phyloP scores from a whole-genome alignment of 106 monocot species.

The Agapanthus africanus region DNA sequence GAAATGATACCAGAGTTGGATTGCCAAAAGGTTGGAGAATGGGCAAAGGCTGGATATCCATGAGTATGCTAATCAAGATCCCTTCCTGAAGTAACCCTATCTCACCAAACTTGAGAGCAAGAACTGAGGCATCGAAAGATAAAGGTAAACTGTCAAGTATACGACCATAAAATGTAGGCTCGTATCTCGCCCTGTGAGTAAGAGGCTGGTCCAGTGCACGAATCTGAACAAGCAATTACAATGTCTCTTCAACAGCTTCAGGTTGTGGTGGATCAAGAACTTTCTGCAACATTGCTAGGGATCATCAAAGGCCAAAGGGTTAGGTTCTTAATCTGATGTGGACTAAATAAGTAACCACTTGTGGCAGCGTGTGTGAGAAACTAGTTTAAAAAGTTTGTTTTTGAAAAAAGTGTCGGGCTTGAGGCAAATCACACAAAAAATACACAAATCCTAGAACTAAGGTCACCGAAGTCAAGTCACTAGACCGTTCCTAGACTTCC shows the following conservation, averaged over 20 bases:
- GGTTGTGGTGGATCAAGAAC: constrained; percentile 65
- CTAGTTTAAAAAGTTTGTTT: no score
- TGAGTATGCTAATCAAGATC: constrained; percentile 52
- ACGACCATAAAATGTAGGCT: constrained; percentile 74
- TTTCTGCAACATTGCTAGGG: constrained; percentile 57
- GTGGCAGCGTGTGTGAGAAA: no score
- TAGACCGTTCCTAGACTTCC: no score
- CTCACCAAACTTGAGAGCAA: constrained; percentile 65
- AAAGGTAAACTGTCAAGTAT: constrained; percentile 69
- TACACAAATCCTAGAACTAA: no score
- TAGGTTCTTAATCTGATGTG: neutral
- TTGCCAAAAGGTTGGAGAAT: constrained; percentile 74
- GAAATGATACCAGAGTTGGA: constrained; percentile 44
- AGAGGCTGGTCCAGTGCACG: constrained; percentile 40
- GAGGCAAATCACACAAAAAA: no score
- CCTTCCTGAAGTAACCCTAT: constrained; percentile 59
- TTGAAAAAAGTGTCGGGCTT: no score
- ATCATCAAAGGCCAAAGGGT: constrained; percentile 5
- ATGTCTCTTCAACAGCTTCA: constrained; percentile 48
- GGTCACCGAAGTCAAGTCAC: no score
- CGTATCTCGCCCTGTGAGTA: constrained; percentile 43
- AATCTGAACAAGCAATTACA: constrained; percentile 52
- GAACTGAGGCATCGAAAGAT: constrained; percentile 67
- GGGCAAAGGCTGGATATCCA: constrained; percentile 72
- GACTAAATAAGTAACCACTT: neutral